Evolutionary conservation across 495 filamentous ascomycete species (phyloP).

Genomic region (Mycothermus thermophilus): DNA sequence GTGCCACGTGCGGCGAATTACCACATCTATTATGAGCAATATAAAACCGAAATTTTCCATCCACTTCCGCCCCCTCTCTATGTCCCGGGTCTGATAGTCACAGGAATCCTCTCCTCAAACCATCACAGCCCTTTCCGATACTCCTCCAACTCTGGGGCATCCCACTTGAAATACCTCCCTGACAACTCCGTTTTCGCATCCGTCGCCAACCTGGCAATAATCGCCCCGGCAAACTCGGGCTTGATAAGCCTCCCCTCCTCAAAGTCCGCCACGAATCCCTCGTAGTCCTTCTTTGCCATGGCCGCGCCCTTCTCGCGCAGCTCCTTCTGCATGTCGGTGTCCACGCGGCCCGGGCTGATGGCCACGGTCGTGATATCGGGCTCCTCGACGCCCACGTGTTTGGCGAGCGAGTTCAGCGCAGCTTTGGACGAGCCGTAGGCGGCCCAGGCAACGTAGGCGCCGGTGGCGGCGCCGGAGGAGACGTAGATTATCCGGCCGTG

Average conservation of each 20-base stretch:
- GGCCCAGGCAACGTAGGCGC: constrained; percentile 59
- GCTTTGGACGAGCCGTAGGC: constrained; percentile 79
- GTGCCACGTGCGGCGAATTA: no score
- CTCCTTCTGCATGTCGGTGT: constrained; percentile 86
- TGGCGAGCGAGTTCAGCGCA: constrained; percentile 67
- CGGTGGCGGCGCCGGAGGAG: constrained; percentile 59
- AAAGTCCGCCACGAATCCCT: constrained; percentile 52
- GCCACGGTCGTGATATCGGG: constrained; percentile 54
- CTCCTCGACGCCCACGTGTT: constrained; percentile 66
- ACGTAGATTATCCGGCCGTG: constrained; percentile 60
- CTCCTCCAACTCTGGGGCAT: constrained; percentile 45
- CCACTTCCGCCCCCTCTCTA: no score
- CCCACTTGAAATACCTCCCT: constrained; percentile 70
- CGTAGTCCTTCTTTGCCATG: constrained; percentile 52
- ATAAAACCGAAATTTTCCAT: constrained; percentile 77
- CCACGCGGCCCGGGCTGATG: constrained; percentile 71
- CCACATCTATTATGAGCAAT: no score
- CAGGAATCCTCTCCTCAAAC: no score
- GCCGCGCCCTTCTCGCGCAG: constrained; percentile 49
- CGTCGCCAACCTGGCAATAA: constrained; percentile 64
- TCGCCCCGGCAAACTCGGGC: constrained; percentile 72
- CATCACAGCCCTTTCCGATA: no score
- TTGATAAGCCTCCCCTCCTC: constrained; percentile 58
- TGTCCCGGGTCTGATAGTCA: constrained; percentile 7
- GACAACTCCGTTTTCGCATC: constrained; percentile 47